These are phyloP conservation scores for Xylaria curta DNA, from an alignment of 495 filamentous ascomycete genomes.

Conservation along the genomic window DNA sequence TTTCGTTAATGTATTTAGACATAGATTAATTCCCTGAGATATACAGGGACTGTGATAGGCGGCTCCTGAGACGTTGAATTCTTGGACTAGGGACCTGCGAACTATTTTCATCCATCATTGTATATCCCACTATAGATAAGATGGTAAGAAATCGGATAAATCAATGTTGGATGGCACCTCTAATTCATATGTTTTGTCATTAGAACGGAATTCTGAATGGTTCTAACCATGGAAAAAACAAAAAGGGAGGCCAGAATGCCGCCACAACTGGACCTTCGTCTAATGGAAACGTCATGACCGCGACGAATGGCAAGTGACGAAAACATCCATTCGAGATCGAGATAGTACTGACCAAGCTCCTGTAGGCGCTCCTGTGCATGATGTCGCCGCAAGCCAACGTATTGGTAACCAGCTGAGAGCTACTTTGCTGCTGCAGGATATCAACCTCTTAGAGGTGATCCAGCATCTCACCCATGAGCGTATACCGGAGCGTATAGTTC, in stretches of 20 bases:
- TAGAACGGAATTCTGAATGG: constrained; percentile 12
- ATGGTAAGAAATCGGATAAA: not conserved
- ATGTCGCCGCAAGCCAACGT: constrained; percentile 22
- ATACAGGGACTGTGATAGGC: not conserved
- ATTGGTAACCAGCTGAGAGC: constrained; percentile 26
- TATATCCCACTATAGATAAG: not conserved
- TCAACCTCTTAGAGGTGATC: constrained; percentile 64
- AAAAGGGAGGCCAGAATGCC: not conserved
- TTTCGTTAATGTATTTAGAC: not conserved
- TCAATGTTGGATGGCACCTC: not conserved
- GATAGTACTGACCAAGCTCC: not conserved
- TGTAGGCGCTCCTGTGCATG: constrained; percentile 24
- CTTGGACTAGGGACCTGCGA: not conserved
- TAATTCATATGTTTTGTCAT: not conserved
- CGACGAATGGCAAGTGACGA: constrained; percentile 18
- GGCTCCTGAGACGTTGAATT: not conserved
- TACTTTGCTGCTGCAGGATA: constrained; percentile 28
- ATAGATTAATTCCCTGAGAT: not conserved
- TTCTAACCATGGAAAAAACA: not conserved
- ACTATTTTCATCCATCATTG: not conserved
- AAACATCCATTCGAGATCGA: not conserved
- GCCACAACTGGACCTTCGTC: not conserved
- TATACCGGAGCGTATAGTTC: constrained; percentile 65
- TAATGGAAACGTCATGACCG: constrained; percentile 4
- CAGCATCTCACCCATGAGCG: constrained; percentile 70